Evolutionary conservation across 208 protist species (phyloP).

Genomic region (Novymonas esmeraldas): DNA sequence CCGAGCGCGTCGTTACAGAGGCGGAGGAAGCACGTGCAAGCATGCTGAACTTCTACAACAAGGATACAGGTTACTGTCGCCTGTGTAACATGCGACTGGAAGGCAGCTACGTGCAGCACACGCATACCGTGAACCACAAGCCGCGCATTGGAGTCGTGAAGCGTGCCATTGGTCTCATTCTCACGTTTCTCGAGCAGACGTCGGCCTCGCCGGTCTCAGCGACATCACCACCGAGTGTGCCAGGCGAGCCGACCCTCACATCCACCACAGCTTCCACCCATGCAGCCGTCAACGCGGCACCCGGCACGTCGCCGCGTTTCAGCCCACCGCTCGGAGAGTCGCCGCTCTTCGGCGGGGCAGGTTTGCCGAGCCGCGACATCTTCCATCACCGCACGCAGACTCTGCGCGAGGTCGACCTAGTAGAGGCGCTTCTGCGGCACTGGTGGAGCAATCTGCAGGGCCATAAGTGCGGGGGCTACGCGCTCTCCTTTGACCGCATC

Average conservation of each 20-base stretch:
- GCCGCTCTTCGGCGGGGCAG: slow-evolving; percentile 20
- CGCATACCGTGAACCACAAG: slow-evolving; percentile 41
- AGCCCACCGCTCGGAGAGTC: slow-evolving; percentile 8
- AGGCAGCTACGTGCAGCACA: slow-evolving; percentile 45
- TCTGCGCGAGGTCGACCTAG: slow-evolving; percentile 29
- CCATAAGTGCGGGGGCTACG: not conserved
- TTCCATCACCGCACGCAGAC: slow-evolving; percentile 11
- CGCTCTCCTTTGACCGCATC: slow-evolving; percentile 33
- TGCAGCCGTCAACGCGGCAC: not conserved
- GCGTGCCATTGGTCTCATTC: slow-evolving; percentile 40
- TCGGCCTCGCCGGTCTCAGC: not conserved
- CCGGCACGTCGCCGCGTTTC: slow-evolving; percentile 5
- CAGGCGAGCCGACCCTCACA: not conserved
- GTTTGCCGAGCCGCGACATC: slow-evolving; percentile 11
- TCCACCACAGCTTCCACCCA: not conserved
- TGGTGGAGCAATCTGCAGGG: slow-evolving; percentile 64
- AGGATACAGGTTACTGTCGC: slow-evolving; percentile 28
- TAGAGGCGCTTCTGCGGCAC: slow-evolving; percentile 34
- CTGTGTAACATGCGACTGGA: slow-evolving; percentile 43
- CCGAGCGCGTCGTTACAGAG: slow-evolving; percentile 10
- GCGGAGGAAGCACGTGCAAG: slow-evolving; percentile 8
- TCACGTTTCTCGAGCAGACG: slow-evolving; percentile 34
- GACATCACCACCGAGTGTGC: too few relatives aligned
- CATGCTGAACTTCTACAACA: slow-evolving; percentile 36
- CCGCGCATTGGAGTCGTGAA: slow-evolving; percentile 62